Base-by-base conservation (phyloP, 2,329 filamentous ascomycete genomes). In the Capronia americana region DNA sequence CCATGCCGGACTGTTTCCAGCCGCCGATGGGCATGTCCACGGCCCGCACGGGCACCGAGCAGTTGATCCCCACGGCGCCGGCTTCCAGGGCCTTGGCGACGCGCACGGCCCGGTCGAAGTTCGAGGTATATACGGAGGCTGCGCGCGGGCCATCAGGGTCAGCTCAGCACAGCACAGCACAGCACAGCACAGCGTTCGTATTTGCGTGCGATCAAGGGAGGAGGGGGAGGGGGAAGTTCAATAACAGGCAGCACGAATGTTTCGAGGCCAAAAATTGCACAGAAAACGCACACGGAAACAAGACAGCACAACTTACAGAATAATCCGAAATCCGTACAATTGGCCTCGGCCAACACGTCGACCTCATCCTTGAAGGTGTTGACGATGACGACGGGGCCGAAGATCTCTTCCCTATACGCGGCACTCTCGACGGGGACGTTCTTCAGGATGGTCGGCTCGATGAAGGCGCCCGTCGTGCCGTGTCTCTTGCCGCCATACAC, bases 401-500 rank as follows among this genome's bases (percentile, higher is more conserved):
- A 81, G 26, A 81, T 75, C 68, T 81, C 79, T 63, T 81, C 79
- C 1, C 84, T 83, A 78, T 85, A 87, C 7, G 51, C 57, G 7
- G 23, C 46, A 26, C 54, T 50, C 10, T 23, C 23, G 14, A 26
- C 38, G 24, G 44, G 46, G 7, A 64, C 62, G 48, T 64, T 56
- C 8, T 44, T 54, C 30, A 64, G 24, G 7, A 64, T 60, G 4
- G 62, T 64, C 11, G 62, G 62, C 48, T 57, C 61, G 28, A 63
- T 63, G 20, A 63, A 63, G 1, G 60, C 60, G 11, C 88, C 88
- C 73, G 79, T 10, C 80, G 83, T 87, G 90, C n/a, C 88, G 87
- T 62, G 82, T 76, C 38, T 46, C 20, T 2, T 73, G 58, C 17
- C 70, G 69, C 12, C 79, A 75, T 28, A 78, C 74, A 58, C 85